These are phyloP conservation scores for Termitomyces sp. DNA, from an alignment of 768 basidiomycete genomes.

Conservation along the genomic window DNA sequence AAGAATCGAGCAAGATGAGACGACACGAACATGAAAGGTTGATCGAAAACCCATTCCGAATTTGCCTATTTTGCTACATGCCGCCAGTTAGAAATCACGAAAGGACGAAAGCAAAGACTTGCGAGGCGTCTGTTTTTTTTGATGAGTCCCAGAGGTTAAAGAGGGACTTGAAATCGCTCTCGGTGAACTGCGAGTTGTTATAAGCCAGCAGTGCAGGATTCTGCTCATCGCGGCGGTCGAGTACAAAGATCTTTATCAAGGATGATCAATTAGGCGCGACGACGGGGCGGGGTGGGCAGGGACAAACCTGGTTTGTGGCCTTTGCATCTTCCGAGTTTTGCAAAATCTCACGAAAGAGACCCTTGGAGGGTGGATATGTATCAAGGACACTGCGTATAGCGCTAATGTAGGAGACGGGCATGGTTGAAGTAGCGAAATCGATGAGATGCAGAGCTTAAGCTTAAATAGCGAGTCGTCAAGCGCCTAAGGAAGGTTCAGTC, in stretches of 20 bases:
- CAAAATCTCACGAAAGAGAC: slow-evolving; percentile 37
- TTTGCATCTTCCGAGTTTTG: slow-evolving; percentile 48
- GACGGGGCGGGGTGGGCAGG: neutral
- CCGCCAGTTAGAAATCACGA: neutral
- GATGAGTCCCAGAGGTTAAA: slow-evolving; percentile 38
- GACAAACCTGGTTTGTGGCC: slow-evolving; percentile 36
- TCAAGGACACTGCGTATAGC: slow-evolving; percentile 27
- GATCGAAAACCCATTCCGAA: slow-evolving; percentile 47
- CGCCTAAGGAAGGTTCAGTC: neutral
- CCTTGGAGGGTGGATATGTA: slow-evolving; percentile 39
- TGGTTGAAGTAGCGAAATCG: neutral
- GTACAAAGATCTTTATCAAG: slow-evolving; percentile 29
- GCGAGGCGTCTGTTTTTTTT: slow-evolving; percentile 40
- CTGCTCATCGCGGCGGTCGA: slow-evolving; percentile 38
- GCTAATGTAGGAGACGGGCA: slow-evolving; percentile 4
- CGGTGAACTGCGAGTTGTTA: slow-evolving; percentile 36
- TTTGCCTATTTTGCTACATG: slow-evolving; percentile 43
- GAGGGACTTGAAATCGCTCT: slow-evolving; percentile 39
- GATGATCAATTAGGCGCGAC: neutral
- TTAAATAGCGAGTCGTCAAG: neutral
- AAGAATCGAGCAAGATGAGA: neutral
- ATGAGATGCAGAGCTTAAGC: neutral
- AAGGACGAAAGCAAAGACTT: slow-evolving; percentile 7
- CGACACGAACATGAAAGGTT: slow-evolving; percentile 38
- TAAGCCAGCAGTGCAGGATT: slow-evolving; percentile 40